Evolutionary conservation across 352 stramenopile species (phyloP).

Genomic region (Pythium brachiatum): DNA sequence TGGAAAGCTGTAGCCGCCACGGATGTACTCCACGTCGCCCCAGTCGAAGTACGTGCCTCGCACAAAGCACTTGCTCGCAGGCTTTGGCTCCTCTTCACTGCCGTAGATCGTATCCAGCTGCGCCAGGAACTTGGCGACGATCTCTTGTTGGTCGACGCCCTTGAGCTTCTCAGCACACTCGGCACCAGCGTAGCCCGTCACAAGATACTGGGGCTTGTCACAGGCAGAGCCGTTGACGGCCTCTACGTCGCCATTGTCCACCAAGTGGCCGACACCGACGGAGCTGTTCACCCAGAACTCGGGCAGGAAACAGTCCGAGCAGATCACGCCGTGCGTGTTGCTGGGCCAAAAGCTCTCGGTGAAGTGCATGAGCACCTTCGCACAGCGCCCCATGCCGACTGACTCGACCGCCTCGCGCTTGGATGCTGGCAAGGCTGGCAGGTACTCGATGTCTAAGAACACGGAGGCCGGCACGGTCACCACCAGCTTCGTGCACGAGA

Average conservation of each 20-base stretch:
- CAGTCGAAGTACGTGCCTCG: conserved; percentile 80
- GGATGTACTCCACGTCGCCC: conserved; percentile 63
- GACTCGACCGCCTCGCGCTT: conserved; percentile 63
- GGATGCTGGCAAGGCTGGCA: conserved; percentile 44
- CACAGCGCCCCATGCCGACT: conserved; percentile 71
- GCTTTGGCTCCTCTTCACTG: conserved; percentile 48
- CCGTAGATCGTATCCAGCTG: conserved; percentile 80
- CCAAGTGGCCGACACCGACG: conserved; percentile 55
- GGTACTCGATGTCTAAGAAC: conserved; percentile 73
- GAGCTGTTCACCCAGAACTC: conserved; percentile 85
- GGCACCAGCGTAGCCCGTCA: conserved; percentile 72
- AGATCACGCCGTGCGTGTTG: conserved; percentile 77
- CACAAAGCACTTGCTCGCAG: conserved; percentile 60
- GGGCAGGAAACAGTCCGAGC: conserved; percentile 76
- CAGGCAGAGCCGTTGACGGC: neutral
- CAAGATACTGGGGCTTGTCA: conserved; percentile 54
- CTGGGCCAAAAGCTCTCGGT: conserved; percentile 60
- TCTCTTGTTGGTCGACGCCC: conserved; percentile 42
- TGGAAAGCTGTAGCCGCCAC: conserved; percentile 75
- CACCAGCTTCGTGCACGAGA: conserved; percentile 60
- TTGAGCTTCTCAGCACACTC: conserved; percentile 58
- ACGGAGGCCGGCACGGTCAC: conserved; percentile 78
- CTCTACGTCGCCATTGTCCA: conserved; percentile 46
- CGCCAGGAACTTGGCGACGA: conserved; percentile 60
- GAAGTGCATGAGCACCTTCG: conserved; percentile 80